These are phyloP conservation scores for Nevesoporus exiguus DNA, from an alignment of 768 basidiomycete genomes.

Conservation along the genomic window DNA sequence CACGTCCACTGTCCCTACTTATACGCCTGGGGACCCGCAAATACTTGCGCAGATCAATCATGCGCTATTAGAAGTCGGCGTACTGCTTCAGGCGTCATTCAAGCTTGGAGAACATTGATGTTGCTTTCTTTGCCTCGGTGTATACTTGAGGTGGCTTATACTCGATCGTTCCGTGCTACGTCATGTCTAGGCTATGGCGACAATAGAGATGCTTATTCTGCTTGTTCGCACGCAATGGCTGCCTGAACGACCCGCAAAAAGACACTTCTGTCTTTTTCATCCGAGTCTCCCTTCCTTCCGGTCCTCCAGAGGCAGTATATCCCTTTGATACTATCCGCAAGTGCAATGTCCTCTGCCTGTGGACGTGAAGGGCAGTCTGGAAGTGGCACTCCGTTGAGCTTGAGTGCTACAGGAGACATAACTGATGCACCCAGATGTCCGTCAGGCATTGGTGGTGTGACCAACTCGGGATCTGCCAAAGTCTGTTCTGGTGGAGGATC, in stretches of 20 bases:
- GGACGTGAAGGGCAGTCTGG: neutral
- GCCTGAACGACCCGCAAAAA: constrained; percentile 37
- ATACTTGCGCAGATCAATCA: constrained; percentile 22
- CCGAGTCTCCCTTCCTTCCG: constrained; percentile 25
- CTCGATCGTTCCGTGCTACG: neutral
- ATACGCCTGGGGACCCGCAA: constrained; percentile 20
- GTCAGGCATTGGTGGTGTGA: constrained; percentile 20
- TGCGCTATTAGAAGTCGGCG: constrained; percentile 24
- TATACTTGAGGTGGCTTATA: neutral
- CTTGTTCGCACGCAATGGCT: constrained; percentile 23
- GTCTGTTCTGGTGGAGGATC: constrained; percentile 17
- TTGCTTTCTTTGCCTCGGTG: neutral
- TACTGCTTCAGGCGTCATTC: constrained; percentile 16
- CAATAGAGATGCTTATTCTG: neutral
- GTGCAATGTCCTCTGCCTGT: constrained; percentile 35
- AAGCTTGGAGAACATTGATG: neutral
- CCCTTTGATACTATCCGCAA: constrained; percentile 52
- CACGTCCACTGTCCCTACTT: constrained; percentile 11
- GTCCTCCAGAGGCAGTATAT: constrained; percentile 60
- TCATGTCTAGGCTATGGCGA: neutral
- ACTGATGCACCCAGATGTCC: constrained; percentile 10
- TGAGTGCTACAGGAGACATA: constrained; percentile 13
- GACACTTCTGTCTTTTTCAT: constrained; percentile 21
- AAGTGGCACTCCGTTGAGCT: constrained; percentile 11
- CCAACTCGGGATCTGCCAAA: constrained; percentile 21